Evolutionary conservation across 495 filamentous ascomycete genomes (phyloP).

Genomic region (Penicillium nucicola): DNA sequence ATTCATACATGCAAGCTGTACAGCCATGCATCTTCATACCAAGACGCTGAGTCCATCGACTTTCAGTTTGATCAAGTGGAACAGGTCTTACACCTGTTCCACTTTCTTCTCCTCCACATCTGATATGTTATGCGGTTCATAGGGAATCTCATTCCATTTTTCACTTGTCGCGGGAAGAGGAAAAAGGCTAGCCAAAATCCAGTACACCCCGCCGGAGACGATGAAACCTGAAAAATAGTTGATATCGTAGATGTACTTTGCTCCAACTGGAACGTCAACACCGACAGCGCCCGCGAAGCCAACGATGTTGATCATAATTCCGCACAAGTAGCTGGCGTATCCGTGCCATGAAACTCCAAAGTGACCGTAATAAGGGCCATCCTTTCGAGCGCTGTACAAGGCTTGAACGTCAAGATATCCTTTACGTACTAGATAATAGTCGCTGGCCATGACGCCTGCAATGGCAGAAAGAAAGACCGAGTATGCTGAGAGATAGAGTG

Average conservation of each 20-base stretch:
- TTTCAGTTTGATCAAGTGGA: too few relatives aligned
- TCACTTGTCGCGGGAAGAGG: constrained; percentile 71
- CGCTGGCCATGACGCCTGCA: constrained; percentile 81
- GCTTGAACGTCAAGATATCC: constrained; percentile 75
- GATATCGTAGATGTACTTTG: constrained; percentile 78
- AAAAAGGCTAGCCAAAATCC: constrained; percentile 57
- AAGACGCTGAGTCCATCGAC: too few relatives aligned
- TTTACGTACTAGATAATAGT: constrained; percentile 83
- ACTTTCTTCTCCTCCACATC: constrained; percentile 35
- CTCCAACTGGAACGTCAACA: constrained; percentile 64
- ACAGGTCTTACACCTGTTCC: constrained; percentile 20
- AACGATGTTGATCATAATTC: constrained; percentile 87
- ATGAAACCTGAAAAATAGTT: constrained; percentile 86
- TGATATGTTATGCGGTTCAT: constrained; percentile 41
- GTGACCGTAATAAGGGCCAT: constrained; percentile 65
- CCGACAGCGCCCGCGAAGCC: constrained; percentile 83
- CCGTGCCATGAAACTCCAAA: constrained; percentile 75
- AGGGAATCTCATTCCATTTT: constrained; percentile 75
- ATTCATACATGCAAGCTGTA: too few relatives aligned
- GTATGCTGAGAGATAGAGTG: constrained; percentile 84
- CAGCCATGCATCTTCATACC: too few relatives aligned
- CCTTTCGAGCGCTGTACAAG: constrained; percentile 66
- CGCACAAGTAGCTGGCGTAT: constrained; percentile 75
- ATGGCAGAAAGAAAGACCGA: constrained; percentile 88
- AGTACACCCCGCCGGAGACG: constrained; percentile 64